A percentile compares a stretch with the other conserved stretches of the same genome.
phyloP scores from a whole-genome alignment of 129 eudicot species.

The Flaveria brownii region DNA sequence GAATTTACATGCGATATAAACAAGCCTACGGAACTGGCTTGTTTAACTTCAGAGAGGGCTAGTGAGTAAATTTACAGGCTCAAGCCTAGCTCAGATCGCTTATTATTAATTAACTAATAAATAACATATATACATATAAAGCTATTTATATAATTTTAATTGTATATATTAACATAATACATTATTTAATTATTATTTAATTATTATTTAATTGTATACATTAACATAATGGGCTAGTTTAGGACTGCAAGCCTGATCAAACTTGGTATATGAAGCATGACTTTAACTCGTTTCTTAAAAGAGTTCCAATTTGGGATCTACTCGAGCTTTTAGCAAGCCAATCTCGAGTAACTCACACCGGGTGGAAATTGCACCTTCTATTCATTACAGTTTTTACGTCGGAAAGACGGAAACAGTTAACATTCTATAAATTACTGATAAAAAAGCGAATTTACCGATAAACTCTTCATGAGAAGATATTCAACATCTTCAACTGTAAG shows the following conservation, averaged over 20 bases:
- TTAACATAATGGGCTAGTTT: not conserved
- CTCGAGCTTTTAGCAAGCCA: not conserved
- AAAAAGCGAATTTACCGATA: slow-evolving; percentile 63
- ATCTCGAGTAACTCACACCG: not conserved
- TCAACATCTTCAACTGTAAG: slow-evolving; percentile 88
- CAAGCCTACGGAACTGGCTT: not conserved
- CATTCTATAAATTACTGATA: not conserved
- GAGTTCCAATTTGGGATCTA: not conserved
- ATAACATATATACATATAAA: not conserved
- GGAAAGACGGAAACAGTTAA: not conserved
- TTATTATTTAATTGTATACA: too few relatives aligned
- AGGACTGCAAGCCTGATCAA: not conserved
- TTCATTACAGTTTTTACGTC: not conserved
- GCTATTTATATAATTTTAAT: not conserved
- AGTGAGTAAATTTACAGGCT: not conserved
- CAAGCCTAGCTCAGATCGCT: not conserved
- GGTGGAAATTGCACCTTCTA: not conserved
- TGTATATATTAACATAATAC: not conserved
- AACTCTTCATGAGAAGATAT: slow-evolving; percentile 95
- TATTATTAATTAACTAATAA: not conserved
- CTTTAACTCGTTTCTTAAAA: not conserved
- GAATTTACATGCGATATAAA: not conserved
- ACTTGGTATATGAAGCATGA: not conserved
- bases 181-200: too few relatives aligned
- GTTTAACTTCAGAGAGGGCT: not conserved